phyloP scores from a whole-genome alignment of 257 asterid genomes.

The Osmanthus fragrans region DNA sequence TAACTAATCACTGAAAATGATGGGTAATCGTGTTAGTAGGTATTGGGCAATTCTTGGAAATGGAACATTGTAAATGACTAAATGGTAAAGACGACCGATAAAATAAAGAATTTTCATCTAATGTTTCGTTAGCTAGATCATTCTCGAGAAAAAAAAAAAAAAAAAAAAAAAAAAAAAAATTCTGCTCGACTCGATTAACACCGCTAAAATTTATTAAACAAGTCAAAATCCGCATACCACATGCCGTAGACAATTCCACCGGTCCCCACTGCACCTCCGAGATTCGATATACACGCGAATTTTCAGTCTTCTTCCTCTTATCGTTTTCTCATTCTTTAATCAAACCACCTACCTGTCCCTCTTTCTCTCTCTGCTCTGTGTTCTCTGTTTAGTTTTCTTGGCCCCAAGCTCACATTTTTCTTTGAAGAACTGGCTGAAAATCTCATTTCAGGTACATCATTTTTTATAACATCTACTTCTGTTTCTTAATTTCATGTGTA shows the following conservation, averaged over 20 bases:
- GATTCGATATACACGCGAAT: neutral
- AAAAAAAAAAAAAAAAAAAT: too few species aligned
- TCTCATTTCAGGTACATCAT: constrained; percentile 56
- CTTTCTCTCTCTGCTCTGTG: neutral
- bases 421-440: constrained; percentile 37
- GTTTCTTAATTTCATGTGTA: neutral
- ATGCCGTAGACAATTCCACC: neutral
- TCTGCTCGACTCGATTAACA: too few species aligned
- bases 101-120: too few species aligned
- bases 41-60: too few species aligned
- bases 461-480: neutral
- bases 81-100: too few species aligned
- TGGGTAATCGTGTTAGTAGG: too few species aligned
- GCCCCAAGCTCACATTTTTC: constrained; percentile 7
- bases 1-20: too few species aligned
- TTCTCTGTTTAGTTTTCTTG: constrained; percentile 18
- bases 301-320: too few species aligned
- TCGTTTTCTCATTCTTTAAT: constrained; percentile 3
- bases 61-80: too few species aligned
- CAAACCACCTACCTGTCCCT: constrained; percentile 12
- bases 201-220: too few species aligned
- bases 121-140: too few species aligned
- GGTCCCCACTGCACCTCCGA: neutral
- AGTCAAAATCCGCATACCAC: neutral
- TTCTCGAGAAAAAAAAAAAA: too few species aligned